Evolutionary conservation across 345 rosid genomes (phyloP).

Genomic region (Eucalyptus viminalis): DNA sequence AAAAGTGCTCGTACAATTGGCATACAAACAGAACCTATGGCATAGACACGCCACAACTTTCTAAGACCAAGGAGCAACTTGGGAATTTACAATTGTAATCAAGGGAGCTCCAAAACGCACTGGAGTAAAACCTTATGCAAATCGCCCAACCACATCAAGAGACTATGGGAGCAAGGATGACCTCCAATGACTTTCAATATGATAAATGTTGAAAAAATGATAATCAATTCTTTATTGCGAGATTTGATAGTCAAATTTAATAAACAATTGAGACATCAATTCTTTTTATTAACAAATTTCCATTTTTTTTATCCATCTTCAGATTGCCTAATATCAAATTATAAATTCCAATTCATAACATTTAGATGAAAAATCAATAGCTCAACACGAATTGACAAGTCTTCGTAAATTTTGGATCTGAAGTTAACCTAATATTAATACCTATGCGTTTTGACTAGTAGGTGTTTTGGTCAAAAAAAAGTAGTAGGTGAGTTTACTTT

Average conservation of each 20-base stretch:
- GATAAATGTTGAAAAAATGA: background rate
- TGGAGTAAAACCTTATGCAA: no score
- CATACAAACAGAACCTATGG: background rate
- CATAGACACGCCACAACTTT: background rate
- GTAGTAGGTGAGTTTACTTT: background rate
- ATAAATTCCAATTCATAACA: background rate
- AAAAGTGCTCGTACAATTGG: no score
- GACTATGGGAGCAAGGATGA: no score
- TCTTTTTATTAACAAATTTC: no score
- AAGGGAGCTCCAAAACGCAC: no score
- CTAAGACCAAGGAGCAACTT: background rate
- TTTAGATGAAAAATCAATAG: background rate
- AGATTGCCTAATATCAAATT: background rate
- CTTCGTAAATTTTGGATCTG: background rate
- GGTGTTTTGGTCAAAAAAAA: background rate
- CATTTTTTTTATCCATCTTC: background rate
- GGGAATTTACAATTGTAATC: background rate
- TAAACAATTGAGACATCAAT: background rate
- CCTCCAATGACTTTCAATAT: no score
- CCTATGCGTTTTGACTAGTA: background rate
- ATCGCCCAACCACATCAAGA: no score
- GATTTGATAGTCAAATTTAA: background rate
- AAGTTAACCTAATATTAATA: background rate
- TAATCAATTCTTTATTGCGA: background rate
- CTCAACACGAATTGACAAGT: background rate